These are phyloP conservation scores for Oryza rufipogon DNA, from an alignment of 176 grass and related monocot genomes.

Conservation along the genomic window DNA sequence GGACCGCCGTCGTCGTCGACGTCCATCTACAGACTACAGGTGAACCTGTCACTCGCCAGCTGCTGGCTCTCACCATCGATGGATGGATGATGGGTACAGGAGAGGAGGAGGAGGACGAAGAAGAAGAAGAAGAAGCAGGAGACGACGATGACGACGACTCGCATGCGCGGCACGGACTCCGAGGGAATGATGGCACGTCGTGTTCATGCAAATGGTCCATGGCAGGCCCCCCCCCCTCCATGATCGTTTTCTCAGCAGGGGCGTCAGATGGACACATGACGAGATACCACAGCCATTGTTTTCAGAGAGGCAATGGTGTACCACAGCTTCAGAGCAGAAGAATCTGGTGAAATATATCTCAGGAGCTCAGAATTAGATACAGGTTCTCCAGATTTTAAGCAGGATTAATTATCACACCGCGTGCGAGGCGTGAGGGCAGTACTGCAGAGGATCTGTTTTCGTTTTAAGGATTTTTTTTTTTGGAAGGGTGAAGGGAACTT, in stretches of 20 bases:
- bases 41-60: not conserved
- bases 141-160: not conserved
- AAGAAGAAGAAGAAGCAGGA: not conserved
- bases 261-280: constrained; percentile 40
- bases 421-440: too few relatives aligned
- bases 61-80: not conserved
- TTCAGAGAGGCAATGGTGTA: constrained; percentile 7
- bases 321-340: not conserved
- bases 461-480: not conserved
- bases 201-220: constrained; percentile 32
- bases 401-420: not conserved
- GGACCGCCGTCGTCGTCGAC: not conserved
- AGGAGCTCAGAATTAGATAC: not conserved
- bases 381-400: not conserved
- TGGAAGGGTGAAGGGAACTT: not conserved
- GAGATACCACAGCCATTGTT: constrained; percentile 5
- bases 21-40: not conserved
- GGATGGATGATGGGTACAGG: not conserved
- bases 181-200: constrained; percentile 37
- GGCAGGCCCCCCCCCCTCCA: not conserved
- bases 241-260: not conserved
- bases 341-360: not conserved
- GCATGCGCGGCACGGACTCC: constrained; percentile 21
- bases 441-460: too few relatives aligned
- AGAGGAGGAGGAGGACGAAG: not conserved